A percentile compares a stretch with the other conserved stretches of the same genome.
These are phyloP conservation scores for Mortierella hygrophila DNA, from an alignment of 192 early-diverging fungal genomes.

Conservation along the genomic window DNA sequence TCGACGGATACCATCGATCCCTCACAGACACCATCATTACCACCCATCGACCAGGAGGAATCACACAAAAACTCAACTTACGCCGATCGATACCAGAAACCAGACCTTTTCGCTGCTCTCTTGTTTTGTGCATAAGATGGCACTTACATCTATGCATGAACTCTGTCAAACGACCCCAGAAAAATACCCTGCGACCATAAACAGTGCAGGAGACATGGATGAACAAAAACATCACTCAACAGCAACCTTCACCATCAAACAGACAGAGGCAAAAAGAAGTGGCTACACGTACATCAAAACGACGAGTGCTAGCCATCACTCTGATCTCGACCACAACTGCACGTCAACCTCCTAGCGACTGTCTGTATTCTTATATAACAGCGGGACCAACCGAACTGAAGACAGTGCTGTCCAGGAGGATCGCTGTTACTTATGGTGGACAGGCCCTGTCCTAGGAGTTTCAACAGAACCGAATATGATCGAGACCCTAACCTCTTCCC, in stretches of 20 bases:
- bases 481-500: neutral
- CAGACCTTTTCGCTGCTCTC: neutral
- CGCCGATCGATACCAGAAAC: neutral
- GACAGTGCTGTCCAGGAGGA: neutral
- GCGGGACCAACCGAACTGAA: neutral
- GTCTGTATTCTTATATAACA: neutral
- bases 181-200: neutral
- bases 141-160: constrained; percentile 11
- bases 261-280: neutral
- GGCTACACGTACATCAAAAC: neutral
- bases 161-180: neutral
- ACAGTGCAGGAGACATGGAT: neutral
- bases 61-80: neutral
- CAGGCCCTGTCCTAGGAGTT: neutral
- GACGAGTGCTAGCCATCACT: neutral
- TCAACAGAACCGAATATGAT: neutral
- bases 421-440: neutral
- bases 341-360: neutral
- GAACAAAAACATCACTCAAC: neutral
- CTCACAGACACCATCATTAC: neutral
- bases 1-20: neutral
- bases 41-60: neutral
- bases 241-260: neutral
- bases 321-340: neutral
- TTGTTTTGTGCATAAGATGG: neutral